These are phyloP conservation scores for Russula lepida DNA, from an alignment of 768 basidiomycete genomes.

Conservation along the genomic window DNA sequence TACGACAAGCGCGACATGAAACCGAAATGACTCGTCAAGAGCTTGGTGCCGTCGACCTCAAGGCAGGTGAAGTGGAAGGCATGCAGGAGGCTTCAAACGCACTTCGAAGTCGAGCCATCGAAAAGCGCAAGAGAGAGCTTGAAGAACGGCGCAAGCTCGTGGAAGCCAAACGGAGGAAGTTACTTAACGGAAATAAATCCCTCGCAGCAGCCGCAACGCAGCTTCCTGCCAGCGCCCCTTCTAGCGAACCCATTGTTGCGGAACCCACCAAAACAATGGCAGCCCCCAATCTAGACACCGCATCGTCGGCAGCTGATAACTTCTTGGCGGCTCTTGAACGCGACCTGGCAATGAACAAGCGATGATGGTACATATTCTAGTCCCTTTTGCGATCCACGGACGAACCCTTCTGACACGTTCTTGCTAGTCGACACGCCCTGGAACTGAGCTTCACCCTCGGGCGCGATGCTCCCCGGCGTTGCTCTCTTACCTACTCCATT, in stretches of 20 bases:
- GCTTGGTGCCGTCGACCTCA: constrained; percentile 49
- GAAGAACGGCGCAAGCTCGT: constrained; percentile 54
- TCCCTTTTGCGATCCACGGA: not conserved
- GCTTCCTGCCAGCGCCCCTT: constrained; percentile 2
- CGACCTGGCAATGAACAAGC: constrained; percentile 41
- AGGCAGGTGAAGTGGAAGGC: constrained; percentile 70
- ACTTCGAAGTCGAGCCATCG: constrained; percentile 47
- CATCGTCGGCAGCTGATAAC: constrained; percentile 42
- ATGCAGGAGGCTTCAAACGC: constrained; percentile 40
- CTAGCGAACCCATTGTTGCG: not conserved
- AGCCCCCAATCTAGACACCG: not conserved
- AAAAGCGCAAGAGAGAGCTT: constrained; percentile 66
- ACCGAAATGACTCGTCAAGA: constrained; percentile 58
- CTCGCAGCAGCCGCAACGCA: constrained; percentile 2
- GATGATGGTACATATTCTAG: not conserved
- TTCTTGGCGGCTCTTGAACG: constrained; percentile 60
- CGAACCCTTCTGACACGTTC: not conserved
- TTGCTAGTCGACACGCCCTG: not conserved
- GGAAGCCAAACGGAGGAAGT: constrained; percentile 62
- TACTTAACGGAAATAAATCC: constrained; percentile 21
- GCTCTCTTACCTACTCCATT: constrained; percentile 5
- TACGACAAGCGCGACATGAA: constrained; percentile 58
- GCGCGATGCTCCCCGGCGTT: constrained; percentile 2
- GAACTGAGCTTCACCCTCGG: constrained; percentile 3
- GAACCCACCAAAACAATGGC: constrained; percentile 11